Base-by-base conservation (phyloP, 305 asterid species). In the Caryopteris hybrid region DNA sequence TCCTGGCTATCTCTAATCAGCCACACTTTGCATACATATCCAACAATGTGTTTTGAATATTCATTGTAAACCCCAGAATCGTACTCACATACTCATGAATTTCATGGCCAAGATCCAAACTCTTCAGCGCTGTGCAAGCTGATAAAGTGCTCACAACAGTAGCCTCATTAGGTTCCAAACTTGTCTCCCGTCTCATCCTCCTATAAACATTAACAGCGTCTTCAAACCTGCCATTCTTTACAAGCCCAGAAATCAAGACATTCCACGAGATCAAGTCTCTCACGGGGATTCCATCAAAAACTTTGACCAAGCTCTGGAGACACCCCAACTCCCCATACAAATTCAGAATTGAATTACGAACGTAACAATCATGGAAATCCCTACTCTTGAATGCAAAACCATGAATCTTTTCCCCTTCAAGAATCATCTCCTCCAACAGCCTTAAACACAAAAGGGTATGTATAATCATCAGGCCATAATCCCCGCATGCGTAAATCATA, bases 361-460 rank as follows among this genome's bases (percentile, higher is more conserved):
- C 61, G 48, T 69, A 69, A 34, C 61, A 72, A 78, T 92, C 98
- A 54, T 69, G 74, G 34, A 77, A 67, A 74, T 56, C 78, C 67
- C 95, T 97, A 73, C 74, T 70, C 75, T 86, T 92, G 73, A 88
- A 41, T 34, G 86, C 96, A 79, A 85, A 77, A 29, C 95, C 97
- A 39, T 88, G 96, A 82, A 90, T 55, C 89, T 81, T 92, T 70
- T 84, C 87, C 73, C 97, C 97, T 18, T 64, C 82, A 5, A 14
- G 56, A 54, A 79, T 78, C 69, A 29, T 38, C 69, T 78, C 86
- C 75, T 4, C 80, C 93, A 69, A 85, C 66, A 4, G 95, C 88
- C 78, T 92, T 88, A 52, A 81, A 88, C 71, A 88, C 88, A 42
- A 90, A 92, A 1, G 98, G 96, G 73, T 84, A 90, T 1, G 97